A percentile compares a stretch with the other conserved stretches of the same genome.
phyloP scores from a whole-genome alignment of 2,329 filamentous ascomycete species.

The Neofusicoccum kwambonambiense region DNA sequence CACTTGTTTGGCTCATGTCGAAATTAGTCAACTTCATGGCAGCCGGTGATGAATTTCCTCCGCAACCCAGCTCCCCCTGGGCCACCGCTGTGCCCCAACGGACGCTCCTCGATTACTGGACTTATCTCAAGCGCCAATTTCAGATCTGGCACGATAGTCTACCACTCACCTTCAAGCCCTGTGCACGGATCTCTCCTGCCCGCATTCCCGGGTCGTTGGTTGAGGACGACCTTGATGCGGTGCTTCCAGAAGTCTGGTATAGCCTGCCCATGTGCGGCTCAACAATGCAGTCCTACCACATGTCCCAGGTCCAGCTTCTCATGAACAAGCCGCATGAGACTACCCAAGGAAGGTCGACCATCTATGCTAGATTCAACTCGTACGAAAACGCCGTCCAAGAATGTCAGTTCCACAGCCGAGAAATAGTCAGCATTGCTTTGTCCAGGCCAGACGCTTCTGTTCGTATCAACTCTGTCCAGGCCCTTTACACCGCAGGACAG shows the following conservation, averaged over 20 bases:
- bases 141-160: constrained; percentile 60
- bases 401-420: constrained; percentile 57
- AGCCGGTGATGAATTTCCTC: constrained; percentile 52
- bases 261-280: constrained; percentile 63
- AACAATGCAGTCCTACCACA: constrained; percentile 65
- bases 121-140: constrained; percentile 56
- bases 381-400: constrained; percentile 58
- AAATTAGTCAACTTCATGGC: constrained; percentile 67
- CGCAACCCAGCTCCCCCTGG: constrained; percentile 38
- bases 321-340: constrained; percentile 60
- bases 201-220: constrained; percentile 27
- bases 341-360: constrained; percentile 51
- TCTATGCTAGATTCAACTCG: constrained; percentile 54
- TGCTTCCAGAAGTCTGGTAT: constrained; percentile 62
- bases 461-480: constrained; percentile 58
- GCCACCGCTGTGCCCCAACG: constrained; percentile 48
- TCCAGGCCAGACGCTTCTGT: constrained; percentile 56
- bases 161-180: constrained; percentile 59
- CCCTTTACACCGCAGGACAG: constrained; percentile 62
- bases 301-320: constrained; percentile 61
- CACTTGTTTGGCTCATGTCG: constrained; percentile 63
- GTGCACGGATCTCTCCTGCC: constrained; percentile 48
- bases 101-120: constrained; percentile 53
- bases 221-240: constrained; percentile 32
- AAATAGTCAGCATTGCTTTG: constrained; percentile 62